phyloP scores from a whole-genome alignment of 768 basidiomycete species.

The Termitomyces sp. region DNA sequence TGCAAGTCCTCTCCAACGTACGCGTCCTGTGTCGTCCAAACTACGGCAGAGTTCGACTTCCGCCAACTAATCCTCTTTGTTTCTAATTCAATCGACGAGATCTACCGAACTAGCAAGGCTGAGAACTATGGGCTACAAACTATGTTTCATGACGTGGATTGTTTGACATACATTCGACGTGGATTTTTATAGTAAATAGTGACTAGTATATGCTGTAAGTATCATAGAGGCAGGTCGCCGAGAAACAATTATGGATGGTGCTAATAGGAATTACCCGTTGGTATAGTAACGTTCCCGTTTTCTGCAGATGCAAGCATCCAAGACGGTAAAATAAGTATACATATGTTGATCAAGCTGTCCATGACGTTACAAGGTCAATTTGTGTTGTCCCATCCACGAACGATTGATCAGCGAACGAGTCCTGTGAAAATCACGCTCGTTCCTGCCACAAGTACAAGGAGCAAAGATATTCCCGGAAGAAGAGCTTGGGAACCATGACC shows the following conservation, averaged over 20 bases:
- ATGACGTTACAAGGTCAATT: constrained; percentile 9
- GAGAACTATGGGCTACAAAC: not conserved
- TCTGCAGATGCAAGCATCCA: not conserved
- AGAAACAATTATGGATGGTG: not conserved
- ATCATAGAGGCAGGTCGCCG: not conserved
- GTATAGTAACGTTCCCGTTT: not conserved
- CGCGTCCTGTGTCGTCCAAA: no score
- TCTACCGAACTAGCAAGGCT: not conserved
- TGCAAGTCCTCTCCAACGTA: not conserved
- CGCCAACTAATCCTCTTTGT: not conserved
- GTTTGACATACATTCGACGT: not conserved
- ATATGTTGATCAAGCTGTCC: not conserved
- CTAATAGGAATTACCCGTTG: not conserved
- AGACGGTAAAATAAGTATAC: not conserved
- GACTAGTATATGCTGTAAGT: not conserved
- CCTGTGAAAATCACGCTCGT: not conserved
- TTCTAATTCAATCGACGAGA: not conserved
- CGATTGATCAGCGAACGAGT: constrained; percentile 26
- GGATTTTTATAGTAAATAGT: not conserved
- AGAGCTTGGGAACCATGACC: not conserved
- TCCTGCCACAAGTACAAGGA: not conserved
- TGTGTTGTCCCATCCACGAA: constrained; percentile 19
- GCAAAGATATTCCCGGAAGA: not conserved
- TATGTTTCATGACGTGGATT: not conserved
- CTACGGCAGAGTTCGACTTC: not conserved